Evolutionary conservation across 1,284 basidiomycete species (phyloP), one percentile per base, ranked within the genome.

Genomic region (Leccinum fallax): DNA sequence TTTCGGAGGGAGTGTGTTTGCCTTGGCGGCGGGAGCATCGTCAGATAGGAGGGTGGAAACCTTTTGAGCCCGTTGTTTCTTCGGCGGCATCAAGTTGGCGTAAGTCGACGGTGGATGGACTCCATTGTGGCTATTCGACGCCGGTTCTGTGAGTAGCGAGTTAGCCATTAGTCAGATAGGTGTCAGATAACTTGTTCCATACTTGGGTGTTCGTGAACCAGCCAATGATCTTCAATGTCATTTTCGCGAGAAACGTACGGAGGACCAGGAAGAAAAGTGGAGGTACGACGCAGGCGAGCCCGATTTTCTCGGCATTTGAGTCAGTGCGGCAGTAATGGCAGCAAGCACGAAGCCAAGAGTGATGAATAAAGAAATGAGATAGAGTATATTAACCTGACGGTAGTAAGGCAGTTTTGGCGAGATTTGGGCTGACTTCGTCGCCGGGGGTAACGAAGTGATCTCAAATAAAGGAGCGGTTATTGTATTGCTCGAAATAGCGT

Each of bases 361-460:
- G 7, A 74, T 70, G 40, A 81, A 81, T 21, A 83, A 55, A 0
- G 82, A 80, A 1, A 76, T 63, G 32, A 83, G 76, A 49, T 77
- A 80, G 15, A 76, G 69, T 15, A 76, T 55, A 59, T 79, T 75
- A 61, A 80, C 48, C 59, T 58, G 66, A 51, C 55, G 64, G 53
- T 48, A 61, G 46, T 68, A 69, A 32, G 69, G 55, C 54, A 65
- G 67, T 51, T 69, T 68, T 30, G 71, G 63, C 19, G 70, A 53
- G 56, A 75, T 53, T 48, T 58, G 68, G 36, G 53, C 62, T 59
- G 51, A 68, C 52, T 68, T 65, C 24, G 67, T 72, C 0, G 71
- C 65, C 1, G 81, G 78, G n/a, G 81, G 76, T n/a, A 79, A 67
- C 13, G 79, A 79, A 11, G 80, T 77, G 61, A 79, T 77, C 30